Evolutionary conservation across 495 filamentous ascomycete genomes (phyloP).

Genomic region (Tuber calosporum): DNA sequence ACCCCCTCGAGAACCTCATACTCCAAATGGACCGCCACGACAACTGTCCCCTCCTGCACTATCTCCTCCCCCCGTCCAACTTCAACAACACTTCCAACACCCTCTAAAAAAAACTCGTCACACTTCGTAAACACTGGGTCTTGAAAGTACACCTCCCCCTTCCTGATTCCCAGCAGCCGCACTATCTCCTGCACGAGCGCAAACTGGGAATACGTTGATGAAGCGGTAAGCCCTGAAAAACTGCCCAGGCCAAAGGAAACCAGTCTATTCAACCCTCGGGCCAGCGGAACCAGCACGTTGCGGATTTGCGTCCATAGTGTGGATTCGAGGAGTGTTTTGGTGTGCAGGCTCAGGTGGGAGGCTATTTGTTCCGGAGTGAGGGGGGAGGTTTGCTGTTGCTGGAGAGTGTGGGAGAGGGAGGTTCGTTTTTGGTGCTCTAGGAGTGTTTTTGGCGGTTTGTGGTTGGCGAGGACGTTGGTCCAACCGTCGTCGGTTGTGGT

Average conservation of each 20-base stretch:
- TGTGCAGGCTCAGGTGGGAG: neutral
- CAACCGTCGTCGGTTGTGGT: slow-evolving; percentile 20
- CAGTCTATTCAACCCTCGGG: neutral
- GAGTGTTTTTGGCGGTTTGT: slow-evolving; percentile 13
- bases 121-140: slow-evolving; percentile 29
- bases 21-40: slow-evolving; percentile 36
- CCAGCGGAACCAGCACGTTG: neutral
- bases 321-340: too few relatives aligned
- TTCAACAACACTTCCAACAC: slow-evolving; percentile 1
- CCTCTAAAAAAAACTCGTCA: slow-evolving; percentile 20
- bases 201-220: slow-evolving; percentile 27
- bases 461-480: slow-evolving; percentile 22
- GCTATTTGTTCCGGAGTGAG: slow-evolving; percentile 12
- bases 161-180: neutral
- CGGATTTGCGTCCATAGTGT: slow-evolving; percentile 8
- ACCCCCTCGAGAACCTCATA: slow-evolving; percentile 27
- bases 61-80: slow-evolving; percentile 19
- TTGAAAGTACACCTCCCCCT: slow-evolving; percentile 14
- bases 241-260: slow-evolving; percentile 27
- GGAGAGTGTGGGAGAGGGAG: neutral
- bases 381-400: neutral
- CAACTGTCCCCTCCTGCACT: slow-evolving; percentile 5
- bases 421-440: neutral
- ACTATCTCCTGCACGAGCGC: slow-evolving; percentile 14
- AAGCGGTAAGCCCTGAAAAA: slow-evolving; percentile 9